Evolutionary conservation across 495 filamentous ascomycete genomes (phyloP).

Genomic region (Daldinia loculata): DNA sequence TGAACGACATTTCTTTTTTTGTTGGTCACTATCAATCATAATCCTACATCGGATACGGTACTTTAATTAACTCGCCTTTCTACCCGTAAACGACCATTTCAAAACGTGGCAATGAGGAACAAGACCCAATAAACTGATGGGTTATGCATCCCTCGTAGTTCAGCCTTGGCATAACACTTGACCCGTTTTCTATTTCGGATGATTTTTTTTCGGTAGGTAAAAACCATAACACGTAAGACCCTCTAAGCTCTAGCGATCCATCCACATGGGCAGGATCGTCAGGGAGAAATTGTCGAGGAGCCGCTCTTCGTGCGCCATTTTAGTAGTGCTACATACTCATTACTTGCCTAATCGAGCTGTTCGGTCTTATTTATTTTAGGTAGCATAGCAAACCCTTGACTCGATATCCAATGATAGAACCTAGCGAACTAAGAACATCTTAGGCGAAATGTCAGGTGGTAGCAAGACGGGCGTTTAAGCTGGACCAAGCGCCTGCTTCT

Average conservation of each 20-base stretch:
- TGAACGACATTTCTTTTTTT: conserved; percentile 4
- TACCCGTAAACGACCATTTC: not conserved
- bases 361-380: not conserved
- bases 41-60: not conserved
- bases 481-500: conserved; percentile 13
- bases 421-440: not conserved
- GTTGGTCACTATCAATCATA: not conserved
- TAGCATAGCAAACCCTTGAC: conserved; percentile 1
- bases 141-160: conserved; percentile 3
- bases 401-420: conserved; percentile 6
- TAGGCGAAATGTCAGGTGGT: conserved; percentile 16
- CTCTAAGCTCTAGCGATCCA: conserved; percentile 10
- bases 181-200: conserved; percentile 42
- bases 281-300: conserved; percentile 30
- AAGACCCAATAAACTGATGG: not conserved
- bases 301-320: conserved; percentile 29
- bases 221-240: conserved; percentile 3
- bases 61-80: conserved; percentile 4
- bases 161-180: conserved; percentile 36
- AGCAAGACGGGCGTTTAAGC: conserved; percentile 26
- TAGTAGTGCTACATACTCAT: conserved; percentile 1
- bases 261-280: conserved; percentile 35
- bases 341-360: conserved; percentile 30
- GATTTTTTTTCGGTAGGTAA: conserved; percentile 26
- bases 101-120: conserved; percentile 3